Percentiles rank a stretch among this genome's conserved stretches.
phyloP scores from a whole-genome alignment of 768 basidiomycete genomes.

The Lyophyllum atratum region DNA sequence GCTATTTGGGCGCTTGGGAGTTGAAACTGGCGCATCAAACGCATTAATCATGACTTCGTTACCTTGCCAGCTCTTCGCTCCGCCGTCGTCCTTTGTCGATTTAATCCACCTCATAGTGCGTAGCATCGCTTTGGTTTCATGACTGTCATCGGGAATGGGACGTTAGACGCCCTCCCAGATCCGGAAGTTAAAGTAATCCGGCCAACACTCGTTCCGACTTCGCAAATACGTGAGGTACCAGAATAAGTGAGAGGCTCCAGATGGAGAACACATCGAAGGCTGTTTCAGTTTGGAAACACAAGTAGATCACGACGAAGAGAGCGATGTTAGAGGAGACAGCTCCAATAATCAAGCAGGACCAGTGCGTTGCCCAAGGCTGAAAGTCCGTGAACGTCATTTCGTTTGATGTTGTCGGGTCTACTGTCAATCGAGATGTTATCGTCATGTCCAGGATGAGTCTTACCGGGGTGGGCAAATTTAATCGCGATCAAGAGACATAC shows the following conservation, averaged over 20 bases:
- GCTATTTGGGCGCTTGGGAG: neutral
- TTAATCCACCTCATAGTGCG: slow-evolving; percentile 10
- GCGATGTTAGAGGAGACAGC: neutral
- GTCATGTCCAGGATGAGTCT: neutral
- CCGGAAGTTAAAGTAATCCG: neutral
- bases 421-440: neutral
- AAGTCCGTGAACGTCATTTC: neutral
- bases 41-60: neutral
- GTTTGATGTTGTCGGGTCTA: neutral
- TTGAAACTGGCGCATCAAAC: neutral
- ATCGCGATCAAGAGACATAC: no score
- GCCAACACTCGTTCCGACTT: neutral
- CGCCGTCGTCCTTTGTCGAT: neutral
- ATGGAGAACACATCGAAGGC: neutral
- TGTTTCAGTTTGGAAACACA: neutral
- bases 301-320: neutral
- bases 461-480: neutral
- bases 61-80: neutral
- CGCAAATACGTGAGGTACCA: neutral
- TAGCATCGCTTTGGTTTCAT: neutral
- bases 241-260: neutral
- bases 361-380: neutral
- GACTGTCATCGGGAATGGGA: neutral
- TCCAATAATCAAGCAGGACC: neutral
- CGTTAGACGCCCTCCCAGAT: neutral